Base-by-base conservation (phyloP, 1,284 basidiomycete genomes). In the Chiua sp. region DNA sequence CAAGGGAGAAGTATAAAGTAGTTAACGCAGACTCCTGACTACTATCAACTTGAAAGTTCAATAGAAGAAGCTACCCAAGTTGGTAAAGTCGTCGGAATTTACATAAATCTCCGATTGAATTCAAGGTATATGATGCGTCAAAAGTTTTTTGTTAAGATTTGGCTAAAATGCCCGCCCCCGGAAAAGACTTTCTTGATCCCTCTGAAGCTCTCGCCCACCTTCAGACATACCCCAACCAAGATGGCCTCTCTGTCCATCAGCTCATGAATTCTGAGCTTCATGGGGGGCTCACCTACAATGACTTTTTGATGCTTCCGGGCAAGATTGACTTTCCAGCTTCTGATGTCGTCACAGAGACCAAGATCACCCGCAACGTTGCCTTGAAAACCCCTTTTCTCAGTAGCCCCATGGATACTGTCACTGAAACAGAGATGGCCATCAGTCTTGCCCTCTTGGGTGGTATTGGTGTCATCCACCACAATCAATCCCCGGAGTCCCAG, bases 361-460 rank as follows among this genome's bases (percentile, higher is more conserved):
- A 84, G 57, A 90, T 99, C 57, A 98, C 97, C 51, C 88, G 92
- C 60, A 98, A 98, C 72, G 94, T 98, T 67, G 82, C 85, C 47
- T 85, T 99, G 71, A 98, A 96, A 80, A 96, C 96, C 0, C 97
- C 98, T 0, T 98, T 99, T 80, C 83, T 98, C 80, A 98, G 94
- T 75, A 97, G 94, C 61, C 97, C 98, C 47, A 99, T 99, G 97
- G 97, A 99, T 81, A 99, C 97, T 37, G 97, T 99, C 66, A 99
- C 98, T 4, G 97, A 98, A 80, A 88, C 86, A 63, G 90, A 96
- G 68, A 99, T 99, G 96, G 97, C 97, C 55, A 98, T 99, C 72
- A 83, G 92, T 51, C 90, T 98, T 83, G 96, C 96, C 68, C 88
- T 98, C 61, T 86, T 98, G 65, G 97, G 98, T 57, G 98, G 97